Evolutionary conservation across 805 yeast genomes (phyloP).

Genomic region (Millerozyma acaciae): DNA sequence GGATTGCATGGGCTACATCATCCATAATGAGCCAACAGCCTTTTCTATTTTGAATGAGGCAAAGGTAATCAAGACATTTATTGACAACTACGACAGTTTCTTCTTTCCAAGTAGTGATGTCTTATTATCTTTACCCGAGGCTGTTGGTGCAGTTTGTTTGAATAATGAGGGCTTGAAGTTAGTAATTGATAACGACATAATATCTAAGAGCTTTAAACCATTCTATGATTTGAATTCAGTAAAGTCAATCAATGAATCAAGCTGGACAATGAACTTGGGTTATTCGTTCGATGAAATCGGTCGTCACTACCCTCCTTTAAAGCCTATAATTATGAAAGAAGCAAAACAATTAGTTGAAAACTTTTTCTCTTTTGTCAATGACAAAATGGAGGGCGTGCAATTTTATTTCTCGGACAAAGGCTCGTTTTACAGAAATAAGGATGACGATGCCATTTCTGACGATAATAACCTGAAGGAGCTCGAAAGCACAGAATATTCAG

Average conservation of each 20-base stretch:
- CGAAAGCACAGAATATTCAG: constrained; percentile 51
- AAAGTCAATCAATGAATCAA: constrained; percentile 46
- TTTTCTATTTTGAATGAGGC: constrained; percentile 75
- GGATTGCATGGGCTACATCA: constrained; percentile 62
- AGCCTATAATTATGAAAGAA: constrained; percentile 52
- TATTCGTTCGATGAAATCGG: constrained; percentile 72
- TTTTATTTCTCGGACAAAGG: constrained; percentile 43
- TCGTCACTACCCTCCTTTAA: constrained; percentile 75
- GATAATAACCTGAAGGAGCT: constrained; percentile 42
- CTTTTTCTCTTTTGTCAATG: constrained; percentile 36
- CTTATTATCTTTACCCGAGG: constrained; percentile 61
- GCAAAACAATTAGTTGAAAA: constrained; percentile 42
- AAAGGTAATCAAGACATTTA: constrained; percentile 59
- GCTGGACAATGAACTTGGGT: constrained; percentile 56
- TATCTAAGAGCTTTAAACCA: constrained; percentile 43
- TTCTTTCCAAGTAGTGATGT: constrained; percentile 58
- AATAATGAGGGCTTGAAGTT: constrained; percentile 66
- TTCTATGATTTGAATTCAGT: constrained; percentile 50
- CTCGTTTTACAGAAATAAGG: constrained; percentile 36
- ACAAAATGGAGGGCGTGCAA: constrained; percentile 33
- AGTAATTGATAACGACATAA: constrained; percentile 42
- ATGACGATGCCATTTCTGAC: constrained; percentile 38
- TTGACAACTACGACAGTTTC: constrained; percentile 53
- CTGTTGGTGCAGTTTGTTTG: constrained; percentile 78
- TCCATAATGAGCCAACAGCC: constrained; percentile 90